These are phyloP conservation scores for Phytopythium chamaehyphon DNA, from an alignment of 352 stramenopile genomes.

Conservation along the genomic window DNA sequence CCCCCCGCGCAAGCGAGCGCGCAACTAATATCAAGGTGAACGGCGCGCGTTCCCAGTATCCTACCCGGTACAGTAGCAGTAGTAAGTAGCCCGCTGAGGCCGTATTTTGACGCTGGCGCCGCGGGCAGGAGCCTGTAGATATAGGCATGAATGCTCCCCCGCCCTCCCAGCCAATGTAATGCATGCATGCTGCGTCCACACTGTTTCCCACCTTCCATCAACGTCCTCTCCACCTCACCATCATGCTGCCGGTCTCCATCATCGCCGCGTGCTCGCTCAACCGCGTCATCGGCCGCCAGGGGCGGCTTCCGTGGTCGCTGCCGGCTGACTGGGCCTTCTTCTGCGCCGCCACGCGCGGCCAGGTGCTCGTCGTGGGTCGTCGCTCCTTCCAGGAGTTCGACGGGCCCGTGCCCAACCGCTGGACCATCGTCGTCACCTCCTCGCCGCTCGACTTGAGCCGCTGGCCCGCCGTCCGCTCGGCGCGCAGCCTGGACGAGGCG, in stretches of 20 bases:
- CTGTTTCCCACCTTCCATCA: neutral
- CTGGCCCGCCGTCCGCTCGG: slow-evolving; percentile 24
- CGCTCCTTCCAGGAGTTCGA: slow-evolving; percentile 54
- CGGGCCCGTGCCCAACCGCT: slow-evolving; percentile 34
- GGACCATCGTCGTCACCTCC: slow-evolving; percentile 56
- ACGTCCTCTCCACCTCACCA: neutral
- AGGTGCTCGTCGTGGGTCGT: slow-evolving; percentile 64
- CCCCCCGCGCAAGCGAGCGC: neutral
- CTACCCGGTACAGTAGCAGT: neutral
- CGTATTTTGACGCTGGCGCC: neutral
- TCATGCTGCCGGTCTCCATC: slow-evolving; percentile 42
- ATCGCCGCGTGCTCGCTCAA: slow-evolving; percentile 71
- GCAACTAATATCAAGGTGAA: slow-evolving; percentile 5
- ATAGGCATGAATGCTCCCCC: slow-evolving; percentile 1
- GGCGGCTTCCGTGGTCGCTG: slow-evolving; percentile 53
- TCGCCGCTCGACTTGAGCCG: slow-evolving; percentile 8
- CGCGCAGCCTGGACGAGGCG: slow-evolving; percentile 35
- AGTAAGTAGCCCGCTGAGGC: neutral
- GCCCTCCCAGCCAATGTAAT: neutral
- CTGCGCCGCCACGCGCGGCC: slow-evolving; percentile 34
- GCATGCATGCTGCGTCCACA: neutral
- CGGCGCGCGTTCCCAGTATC: neutral
- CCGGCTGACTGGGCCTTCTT: slow-evolving; percentile 75
- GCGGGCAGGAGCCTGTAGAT: slow-evolving; percentile 1
- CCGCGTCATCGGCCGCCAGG: slow-evolving; percentile 51